Evolutionary conservation across 2,329 filamentous ascomycete genomes (phyloP), one percentile per base, ranked within the genome.

Genomic region (Hypoxylon sp.): DNA sequence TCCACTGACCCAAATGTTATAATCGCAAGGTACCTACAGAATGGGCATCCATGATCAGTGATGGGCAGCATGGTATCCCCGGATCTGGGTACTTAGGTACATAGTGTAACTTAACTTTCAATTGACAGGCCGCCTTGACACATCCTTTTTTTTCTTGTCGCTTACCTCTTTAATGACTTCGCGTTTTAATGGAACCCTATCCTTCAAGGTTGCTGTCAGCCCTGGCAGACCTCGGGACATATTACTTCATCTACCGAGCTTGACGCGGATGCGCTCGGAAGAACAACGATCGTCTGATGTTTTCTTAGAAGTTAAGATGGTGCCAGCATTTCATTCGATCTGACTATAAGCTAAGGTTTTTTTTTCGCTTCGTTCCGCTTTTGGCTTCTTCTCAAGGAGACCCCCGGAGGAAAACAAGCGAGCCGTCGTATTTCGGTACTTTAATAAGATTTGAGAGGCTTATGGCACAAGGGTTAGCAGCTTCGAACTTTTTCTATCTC

Each of bases 51-150:
- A 64, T 70, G 64, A 67, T 67, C 59, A 62, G 42, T 68, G 68
- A 70, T 70, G 68, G 37, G 51, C 63, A 64, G 53, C 69, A 71
- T 71, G 69, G 69, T 67, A 69, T 69, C 66, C 69, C 69, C 66
- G 69, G 66, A 69, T 68, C 69, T 69, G n/a, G 55, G 35, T 66
- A 69, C 66, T 9, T 48, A 47, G 65, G 51, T 70, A 70, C 67
- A 31, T 31, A 31, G 29, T 31, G 29, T 31, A 31, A 31, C 29
- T 31, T 31, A 31, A 31, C 29, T 31, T 31, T 63, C 13, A 35
- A 46, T 26, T 66, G 63, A 60, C 48, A 65, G 33, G 39, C 39
- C 19, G 39, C 39, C 39, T 52, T 66, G 51, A 61, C 62, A 54
- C 19, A 42, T 14, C 35, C 50, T 37, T 44, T 53, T 48, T 50